Percentiles rank a stretch among this genome's conserved stretches.
phyloP scores from a whole-genome alignment of 1,284 basidiomycete genomes.

The Coriolopsis trogii region DNA sequence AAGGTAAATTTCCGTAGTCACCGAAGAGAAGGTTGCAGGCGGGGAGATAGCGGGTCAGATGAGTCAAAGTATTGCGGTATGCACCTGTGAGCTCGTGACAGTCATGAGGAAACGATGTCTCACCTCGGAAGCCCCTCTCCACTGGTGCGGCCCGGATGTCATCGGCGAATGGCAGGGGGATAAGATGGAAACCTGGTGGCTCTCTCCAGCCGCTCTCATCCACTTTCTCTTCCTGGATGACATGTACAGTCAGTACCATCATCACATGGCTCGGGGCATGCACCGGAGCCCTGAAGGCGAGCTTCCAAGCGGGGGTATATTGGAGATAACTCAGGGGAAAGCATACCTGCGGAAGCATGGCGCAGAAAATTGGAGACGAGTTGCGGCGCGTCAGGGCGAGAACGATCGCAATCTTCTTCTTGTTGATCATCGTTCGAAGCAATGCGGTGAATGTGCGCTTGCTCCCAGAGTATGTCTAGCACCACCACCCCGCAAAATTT shows the following conservation, averaged over 20 bases:
- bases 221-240: slow-evolving; percentile 67
- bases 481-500: neutral
- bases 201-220: slow-evolving; percentile 78
- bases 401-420: slow-evolving; percentile 82
- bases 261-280: slow-evolving; percentile 8
- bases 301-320: slow-evolving; percentile 18
- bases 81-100: slow-evolving; percentile 18
- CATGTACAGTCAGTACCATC: slow-evolving; percentile 8
- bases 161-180: slow-evolving; percentile 91
- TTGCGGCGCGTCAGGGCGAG: slow-evolving; percentile 76
- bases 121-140: slow-evolving; percentile 59
- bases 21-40: too few species aligned
- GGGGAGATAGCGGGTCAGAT: slow-evolving; percentile 11
- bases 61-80: neutral
- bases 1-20: slow-evolving; percentile 1
- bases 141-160: slow-evolving; percentile 84
- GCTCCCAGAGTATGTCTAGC: slow-evolving; percentile 83
- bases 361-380: slow-evolving; percentile 80
- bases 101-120: slow-evolving; percentile 13
- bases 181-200: slow-evolving; percentile 91
- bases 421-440: slow-evolving; percentile 81
- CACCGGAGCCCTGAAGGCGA: neutral
- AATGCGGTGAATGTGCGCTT: slow-evolving; percentile 91
- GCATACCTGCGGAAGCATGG: slow-evolving; percentile 83
- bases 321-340: slow-evolving; percentile 11